These are phyloP conservation scores for Malbranchea zuffiana DNA, from an alignment of 2,329 filamentous ascomycete species.

Conservation along the genomic window DNA sequence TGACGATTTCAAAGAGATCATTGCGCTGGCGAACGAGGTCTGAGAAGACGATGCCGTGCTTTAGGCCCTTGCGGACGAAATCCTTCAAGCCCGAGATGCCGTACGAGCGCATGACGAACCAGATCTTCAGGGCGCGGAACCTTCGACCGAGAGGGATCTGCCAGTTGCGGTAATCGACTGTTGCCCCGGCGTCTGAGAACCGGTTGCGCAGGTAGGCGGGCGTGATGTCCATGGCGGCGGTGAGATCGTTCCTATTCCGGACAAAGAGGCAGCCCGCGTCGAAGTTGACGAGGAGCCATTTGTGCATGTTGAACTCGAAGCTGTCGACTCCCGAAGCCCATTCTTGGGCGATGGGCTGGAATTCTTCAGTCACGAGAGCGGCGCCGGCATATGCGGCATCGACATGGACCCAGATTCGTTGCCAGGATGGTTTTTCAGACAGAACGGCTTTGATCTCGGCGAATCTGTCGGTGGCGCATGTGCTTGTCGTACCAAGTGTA, in stretches of 20 bases:
- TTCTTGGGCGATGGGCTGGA: constrained; percentile 54
- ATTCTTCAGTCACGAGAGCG: constrained; percentile 70
- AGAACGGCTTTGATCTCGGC: constrained; percentile 52
- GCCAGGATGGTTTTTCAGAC: constrained; percentile 35
- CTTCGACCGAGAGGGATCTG: constrained; percentile 84
- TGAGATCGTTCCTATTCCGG: constrained; percentile 63
- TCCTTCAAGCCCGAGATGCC: constrained; percentile 63
- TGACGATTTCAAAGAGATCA: constrained; percentile 67
- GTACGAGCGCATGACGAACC: constrained; percentile 82
- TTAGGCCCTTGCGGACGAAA: constrained; percentile 60
- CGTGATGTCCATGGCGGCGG: constrained; percentile 64
- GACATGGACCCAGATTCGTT: constrained; percentile 76
- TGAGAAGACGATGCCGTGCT: constrained; percentile 60
- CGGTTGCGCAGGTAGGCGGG: constrained; percentile 74
- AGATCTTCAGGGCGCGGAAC: constrained; percentile 83
- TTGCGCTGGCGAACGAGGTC: constrained; percentile 45
- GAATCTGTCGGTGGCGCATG: constrained; percentile 79
- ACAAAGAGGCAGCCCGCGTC: constrained; percentile 76
- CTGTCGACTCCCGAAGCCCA: constrained; percentile 61
- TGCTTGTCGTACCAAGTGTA: constrained; percentile 76
- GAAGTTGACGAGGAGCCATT: constrained; percentile 93
- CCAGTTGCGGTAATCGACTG: constrained; percentile 95
- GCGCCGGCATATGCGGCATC: constrained; percentile 89
- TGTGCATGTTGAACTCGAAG: constrained; percentile 95
- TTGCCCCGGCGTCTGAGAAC: constrained; percentile 68